Percentiles rank a stretch among this genome's conserved stretches.
Evolutionary conservation across 306 rosid genomes (phyloP).

Genomic region (Cicer bijugum): DNA sequence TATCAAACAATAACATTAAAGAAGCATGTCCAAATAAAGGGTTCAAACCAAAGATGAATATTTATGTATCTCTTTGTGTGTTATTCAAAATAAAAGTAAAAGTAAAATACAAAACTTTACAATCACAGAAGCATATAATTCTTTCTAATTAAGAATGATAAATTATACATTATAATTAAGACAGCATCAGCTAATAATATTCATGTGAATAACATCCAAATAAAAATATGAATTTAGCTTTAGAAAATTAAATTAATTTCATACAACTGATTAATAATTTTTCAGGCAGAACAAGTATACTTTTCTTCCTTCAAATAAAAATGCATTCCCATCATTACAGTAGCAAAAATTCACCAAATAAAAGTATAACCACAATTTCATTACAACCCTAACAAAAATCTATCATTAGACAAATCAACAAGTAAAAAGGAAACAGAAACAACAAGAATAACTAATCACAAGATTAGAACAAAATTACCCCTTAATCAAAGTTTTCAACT

Average conservation of each 20-base stretch:
- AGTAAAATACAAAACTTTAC: neutral
- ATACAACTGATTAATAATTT: conserved; percentile 38
- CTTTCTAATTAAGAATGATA: conserved; percentile 8
- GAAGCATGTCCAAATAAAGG: neutral
- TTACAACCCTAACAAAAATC: conserved; percentile 39
- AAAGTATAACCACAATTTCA: conserved; percentile 35
- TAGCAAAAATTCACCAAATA: conserved; percentile 12
- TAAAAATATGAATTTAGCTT: conserved; percentile 30
- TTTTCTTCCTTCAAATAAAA: conserved; percentile 17
- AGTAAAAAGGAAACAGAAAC: conserved; percentile 32
- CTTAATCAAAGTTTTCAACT: conserved; percentile 33
- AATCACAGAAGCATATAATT: neutral
- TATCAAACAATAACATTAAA: neutral
- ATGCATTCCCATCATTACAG: conserved; percentile 22
- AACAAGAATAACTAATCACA: conserved; percentile 22
- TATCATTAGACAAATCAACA: conserved; percentile 9
- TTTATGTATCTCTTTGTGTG: neutral
- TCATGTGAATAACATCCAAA: conserved; percentile 32
- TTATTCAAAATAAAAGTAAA: neutral
- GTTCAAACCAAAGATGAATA: neutral
- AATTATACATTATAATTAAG: conserved; percentile 19
- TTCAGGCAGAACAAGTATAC: conserved; percentile 23
- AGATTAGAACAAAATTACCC: conserved; percentile 33
- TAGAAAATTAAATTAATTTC: conserved; percentile 12
- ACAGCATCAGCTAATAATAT: conserved; percentile 12